Percentiles rank a stretch among this genome's conserved stretches.
Evolutionary conservation across 2,329 filamentous ascomycete species (phyloP).

Genomic region (Trichoderma lentiforme): DNA sequence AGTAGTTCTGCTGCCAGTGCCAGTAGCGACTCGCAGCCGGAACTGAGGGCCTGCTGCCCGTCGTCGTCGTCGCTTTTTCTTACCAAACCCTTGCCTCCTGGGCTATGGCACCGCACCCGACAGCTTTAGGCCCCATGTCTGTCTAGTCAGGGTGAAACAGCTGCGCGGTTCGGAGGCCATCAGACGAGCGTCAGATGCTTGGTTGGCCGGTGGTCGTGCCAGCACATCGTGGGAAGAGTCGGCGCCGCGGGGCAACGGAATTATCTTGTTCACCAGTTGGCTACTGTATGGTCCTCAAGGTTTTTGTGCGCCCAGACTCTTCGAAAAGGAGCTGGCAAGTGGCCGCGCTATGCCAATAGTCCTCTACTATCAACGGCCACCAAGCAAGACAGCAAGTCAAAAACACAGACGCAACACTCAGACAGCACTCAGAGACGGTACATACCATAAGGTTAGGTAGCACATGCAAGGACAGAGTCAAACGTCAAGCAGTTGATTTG

Average conservation of each 20-base stretch:
- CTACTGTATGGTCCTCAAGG: background rate
- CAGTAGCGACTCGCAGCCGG: background rate
- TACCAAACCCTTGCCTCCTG: background rate
- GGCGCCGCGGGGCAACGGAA: background rate
- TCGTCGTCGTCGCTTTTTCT: slow-evolving; percentile 5
- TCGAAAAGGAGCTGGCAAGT: background rate
- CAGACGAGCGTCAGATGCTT: slow-evolving; percentile 12
- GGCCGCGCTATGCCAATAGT: background rate
- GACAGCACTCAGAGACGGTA: background rate
- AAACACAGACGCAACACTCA: background rate
- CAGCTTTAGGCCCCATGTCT: background rate
- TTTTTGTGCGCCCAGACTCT: background rate
- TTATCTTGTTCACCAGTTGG: background rate
- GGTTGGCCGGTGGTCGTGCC: slow-evolving; percentile 5
- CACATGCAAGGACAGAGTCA: background rate
- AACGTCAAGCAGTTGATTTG: background rate
- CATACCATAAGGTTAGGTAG: background rate
- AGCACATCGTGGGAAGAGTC: slow-evolving; percentile 6
- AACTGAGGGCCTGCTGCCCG: background rate
- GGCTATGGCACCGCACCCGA: background rate
- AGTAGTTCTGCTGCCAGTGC: background rate
- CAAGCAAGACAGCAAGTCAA: background rate
- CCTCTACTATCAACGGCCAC: background rate
- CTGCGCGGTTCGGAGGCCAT: slow-evolving; percentile 7
- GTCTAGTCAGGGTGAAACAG: slow-evolving; percentile 10